phyloP scores from a whole-genome alignment of 768 basidiomycete genomes.

The Tubosaeta brunneosetosa region DNA sequence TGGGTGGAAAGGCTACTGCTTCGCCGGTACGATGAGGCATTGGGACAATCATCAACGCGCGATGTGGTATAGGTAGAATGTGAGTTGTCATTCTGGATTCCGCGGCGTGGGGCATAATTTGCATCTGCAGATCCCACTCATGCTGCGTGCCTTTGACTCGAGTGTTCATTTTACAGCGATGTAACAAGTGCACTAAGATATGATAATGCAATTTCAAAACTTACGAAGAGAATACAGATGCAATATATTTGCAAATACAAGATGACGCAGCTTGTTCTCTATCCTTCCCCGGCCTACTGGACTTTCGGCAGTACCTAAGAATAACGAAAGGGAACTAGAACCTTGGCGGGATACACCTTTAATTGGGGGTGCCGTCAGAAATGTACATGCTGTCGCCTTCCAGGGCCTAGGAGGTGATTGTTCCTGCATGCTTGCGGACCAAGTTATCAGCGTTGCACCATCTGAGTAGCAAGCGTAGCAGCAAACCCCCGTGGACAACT shows the following conservation, averaged over 20 bases:
- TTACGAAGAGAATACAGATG: neutral
- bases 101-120: neutral
- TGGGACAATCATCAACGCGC: slow-evolving; percentile 7
- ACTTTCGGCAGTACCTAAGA: neutral
- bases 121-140: neutral
- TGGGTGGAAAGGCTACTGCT: slow-evolving; percentile 85
- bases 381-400: neutral
- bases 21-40: slow-evolving; percentile 47
- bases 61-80: neutral
- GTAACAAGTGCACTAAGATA: neutral
- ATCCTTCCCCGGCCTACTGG: too few relatives aligned
- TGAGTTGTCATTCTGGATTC: neutral
- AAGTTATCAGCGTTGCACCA: too few relatives aligned
- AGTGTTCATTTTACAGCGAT: neutral
- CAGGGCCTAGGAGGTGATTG: too few relatives aligned
- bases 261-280: too few relatives aligned
- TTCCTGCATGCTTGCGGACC: too few relatives aligned
- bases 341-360: neutral
- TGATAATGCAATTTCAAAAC: neutral
- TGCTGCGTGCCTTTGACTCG: neutral
- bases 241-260: neutral
- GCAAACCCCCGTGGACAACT: too few relatives aligned
- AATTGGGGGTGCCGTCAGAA: neutral
- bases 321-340: neutral
- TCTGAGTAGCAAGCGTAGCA: too few relatives aligned